Conservation (phyloP, 75 land plant species). For the Pinus taeda region DNA sequence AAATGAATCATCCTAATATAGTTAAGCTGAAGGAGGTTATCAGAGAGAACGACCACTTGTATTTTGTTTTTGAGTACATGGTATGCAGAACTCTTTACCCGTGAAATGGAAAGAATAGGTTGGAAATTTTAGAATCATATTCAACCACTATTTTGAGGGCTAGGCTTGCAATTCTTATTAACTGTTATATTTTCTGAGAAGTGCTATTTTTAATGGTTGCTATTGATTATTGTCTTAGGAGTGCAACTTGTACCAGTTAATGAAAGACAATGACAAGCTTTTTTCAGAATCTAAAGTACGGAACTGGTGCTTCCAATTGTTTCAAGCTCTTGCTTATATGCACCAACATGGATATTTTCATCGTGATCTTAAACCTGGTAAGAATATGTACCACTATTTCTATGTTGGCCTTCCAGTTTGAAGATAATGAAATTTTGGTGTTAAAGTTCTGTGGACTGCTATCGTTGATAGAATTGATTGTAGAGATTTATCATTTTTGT, state of each 20-base stretch:
- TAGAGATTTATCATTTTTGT: not conserved
- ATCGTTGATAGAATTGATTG: not conserved
- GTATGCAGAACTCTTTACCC: constrained; percentile 23
- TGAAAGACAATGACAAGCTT: constrained; percentile 22
- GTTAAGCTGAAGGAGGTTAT: constrained; percentile 99
- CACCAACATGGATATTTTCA: constrained; percentile 39
- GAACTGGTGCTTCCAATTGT: constrained; percentile 43
- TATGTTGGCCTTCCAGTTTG: not conserved
- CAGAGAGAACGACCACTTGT: constrained; percentile 78
- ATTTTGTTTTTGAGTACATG: constrained; percentile 98
- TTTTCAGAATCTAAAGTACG: constrained; percentile 27
- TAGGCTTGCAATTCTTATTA: not conserved
- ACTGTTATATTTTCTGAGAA: not conserved
- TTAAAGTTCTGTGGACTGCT: not conserved
- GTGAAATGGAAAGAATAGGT: not conserved
- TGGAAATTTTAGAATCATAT: not conserved
- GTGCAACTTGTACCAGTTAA: constrained; percentile 37
- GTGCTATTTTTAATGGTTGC: not conserved
- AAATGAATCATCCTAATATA: constrained; percentile 91
- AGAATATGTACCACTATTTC: not conserved
- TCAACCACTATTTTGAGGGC: not conserved
- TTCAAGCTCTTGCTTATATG: constrained; percentile 43
- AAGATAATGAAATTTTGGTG: not conserved
- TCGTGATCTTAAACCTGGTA: constrained; percentile 52
- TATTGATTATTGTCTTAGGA: constrained; percentile 15